Evolutionary conservation across 129 eudicot species (phyloP).

Genomic region (Tagetes erecta): DNA sequence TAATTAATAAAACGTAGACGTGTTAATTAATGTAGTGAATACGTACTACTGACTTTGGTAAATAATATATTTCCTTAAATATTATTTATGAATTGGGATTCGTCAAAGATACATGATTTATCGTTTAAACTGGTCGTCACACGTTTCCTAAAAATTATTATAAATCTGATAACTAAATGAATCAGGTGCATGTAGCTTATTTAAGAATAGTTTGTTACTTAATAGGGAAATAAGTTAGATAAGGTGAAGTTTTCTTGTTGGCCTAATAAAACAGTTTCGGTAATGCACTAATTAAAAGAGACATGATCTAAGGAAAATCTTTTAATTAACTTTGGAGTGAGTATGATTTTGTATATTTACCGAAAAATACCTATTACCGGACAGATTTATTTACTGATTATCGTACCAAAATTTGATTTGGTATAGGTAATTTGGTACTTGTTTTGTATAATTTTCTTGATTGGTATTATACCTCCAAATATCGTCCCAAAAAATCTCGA

Average conservation of each 20-base stretch:
- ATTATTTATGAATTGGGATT: not conserved
- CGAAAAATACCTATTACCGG: too few relatives aligned
- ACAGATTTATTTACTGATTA: too few relatives aligned
- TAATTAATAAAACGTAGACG: not conserved
- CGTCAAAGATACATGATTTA: not conserved
- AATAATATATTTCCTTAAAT: not conserved
- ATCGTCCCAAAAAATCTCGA: too few relatives aligned
- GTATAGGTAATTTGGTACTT: too few relatives aligned
- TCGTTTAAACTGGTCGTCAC: not conserved
- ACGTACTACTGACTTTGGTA: not conserved
- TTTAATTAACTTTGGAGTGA: too few relatives aligned
- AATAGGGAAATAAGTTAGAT: not conserved
- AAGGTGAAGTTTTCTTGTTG: not conserved
- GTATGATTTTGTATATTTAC: too few relatives aligned
- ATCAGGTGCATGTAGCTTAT: not conserved
- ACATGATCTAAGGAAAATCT: too few relatives aligned
- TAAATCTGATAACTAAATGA: not conserved
- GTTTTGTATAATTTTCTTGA: too few relatives aligned
- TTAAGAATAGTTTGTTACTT: not conserved
- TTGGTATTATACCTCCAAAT: too few relatives aligned
- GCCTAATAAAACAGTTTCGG: not conserved
- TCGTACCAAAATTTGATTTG: too few relatives aligned
- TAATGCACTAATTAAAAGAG: not conserved
- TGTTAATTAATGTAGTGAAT: not conserved
- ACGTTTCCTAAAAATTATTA: not conserved